phyloP scores from a whole-genome alignment of 2,329 filamentous ascomycete species.

The Talaromyces sp. region DNA sequence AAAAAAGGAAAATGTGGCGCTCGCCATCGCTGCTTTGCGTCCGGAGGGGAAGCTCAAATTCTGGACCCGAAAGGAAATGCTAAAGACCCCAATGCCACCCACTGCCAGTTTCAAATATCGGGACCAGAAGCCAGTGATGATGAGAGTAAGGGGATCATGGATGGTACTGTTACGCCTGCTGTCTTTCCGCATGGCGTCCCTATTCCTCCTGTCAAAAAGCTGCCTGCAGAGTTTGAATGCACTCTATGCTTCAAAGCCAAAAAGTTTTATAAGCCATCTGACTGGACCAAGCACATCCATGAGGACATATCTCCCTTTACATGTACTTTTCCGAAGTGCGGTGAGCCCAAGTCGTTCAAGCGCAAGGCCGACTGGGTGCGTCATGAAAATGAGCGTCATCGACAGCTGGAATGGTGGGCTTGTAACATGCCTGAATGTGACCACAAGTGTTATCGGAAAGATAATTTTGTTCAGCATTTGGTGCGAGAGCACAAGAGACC shows the following conservation, averaged over 20 bases:
- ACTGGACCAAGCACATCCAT: constrained; percentile 95
- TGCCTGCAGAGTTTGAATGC: constrained; percentile 88
- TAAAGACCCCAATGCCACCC: constrained; percentile 54
- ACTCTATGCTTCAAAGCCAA: constrained; percentile 80
- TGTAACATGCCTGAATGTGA: constrained; percentile 76
- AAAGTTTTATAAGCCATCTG: constrained; percentile 83
- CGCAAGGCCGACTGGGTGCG: constrained; percentile 94
- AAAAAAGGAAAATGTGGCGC: constrained; percentile 55
- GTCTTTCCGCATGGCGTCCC: constrained; percentile 78
- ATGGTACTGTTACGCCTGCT: constrained; percentile 64
- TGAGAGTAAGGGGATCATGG: constrained; percentile 60
- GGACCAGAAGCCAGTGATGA: constrained; percentile 52
- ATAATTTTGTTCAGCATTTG: constrained; percentile 90
- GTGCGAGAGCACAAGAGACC: constrained; percentile 83
- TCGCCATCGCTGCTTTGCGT: constrained; percentile 57
- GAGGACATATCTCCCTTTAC: constrained; percentile 92
- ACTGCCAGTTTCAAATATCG: constrained; percentile 51
- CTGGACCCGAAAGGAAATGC: constrained; percentile 51
- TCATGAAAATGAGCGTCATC: constrained; percentile 86
- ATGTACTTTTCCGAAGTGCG: constrained; percentile 79
- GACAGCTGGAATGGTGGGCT: constrained; percentile 86
- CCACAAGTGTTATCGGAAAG: constrained; percentile 78
- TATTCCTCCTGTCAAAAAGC: constrained; percentile 66
- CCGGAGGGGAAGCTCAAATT: constrained; percentile 61
- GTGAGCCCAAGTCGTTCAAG: constrained; percentile 87